These are phyloP conservation scores for Podila epicladia DNA, from an alignment of 192 early-diverging fungal species.

Conservation along the genomic window DNA sequence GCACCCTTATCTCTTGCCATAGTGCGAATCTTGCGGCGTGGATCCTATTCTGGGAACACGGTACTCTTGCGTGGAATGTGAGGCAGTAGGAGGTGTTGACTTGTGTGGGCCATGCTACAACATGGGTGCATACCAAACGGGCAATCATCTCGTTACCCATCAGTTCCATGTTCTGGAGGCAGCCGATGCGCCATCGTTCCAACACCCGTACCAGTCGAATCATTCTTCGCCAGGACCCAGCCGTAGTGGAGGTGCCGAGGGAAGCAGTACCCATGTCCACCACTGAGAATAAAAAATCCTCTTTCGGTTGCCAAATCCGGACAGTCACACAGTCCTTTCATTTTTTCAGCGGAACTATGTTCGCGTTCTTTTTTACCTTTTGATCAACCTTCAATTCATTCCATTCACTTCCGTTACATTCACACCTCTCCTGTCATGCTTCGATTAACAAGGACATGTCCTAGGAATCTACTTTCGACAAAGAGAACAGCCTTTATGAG, in stretches of 20 bases:
- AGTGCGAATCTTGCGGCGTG: constrained; percentile 76
- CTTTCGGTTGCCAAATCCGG: neutral
- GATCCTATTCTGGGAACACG: constrained; percentile 79
- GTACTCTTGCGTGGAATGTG: constrained; percentile 74
- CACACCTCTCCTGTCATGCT: neutral
- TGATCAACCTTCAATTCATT: constrained; percentile 2
- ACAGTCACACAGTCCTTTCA: neutral
- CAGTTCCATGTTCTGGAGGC: constrained; percentile 39
- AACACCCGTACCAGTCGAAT: neutral
- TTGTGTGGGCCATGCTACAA: constrained; percentile 74
- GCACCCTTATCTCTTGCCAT: constrained; percentile 8
- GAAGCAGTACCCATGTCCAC: neutral
- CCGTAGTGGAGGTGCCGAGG: neutral
- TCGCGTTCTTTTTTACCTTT: neutral
- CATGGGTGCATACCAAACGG: constrained; percentile 50
- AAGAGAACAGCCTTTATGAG: neutral
- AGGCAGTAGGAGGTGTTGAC: constrained; percentile 69
- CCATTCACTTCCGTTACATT: neutral
- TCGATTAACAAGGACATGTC: constrained; percentile 7
- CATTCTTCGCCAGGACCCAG: neutral
- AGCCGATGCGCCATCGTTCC: constrained; percentile 20
- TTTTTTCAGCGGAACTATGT: neutral
- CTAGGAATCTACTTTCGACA: neutral
- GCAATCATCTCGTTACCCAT: constrained; percentile 32
- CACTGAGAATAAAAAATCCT: neutral